Evolutionary conservation across 2,329 filamentous ascomycete genomes (phyloP), one percentile per base, ranked within the genome.

Genomic region (Daldinia sp.): DNA sequence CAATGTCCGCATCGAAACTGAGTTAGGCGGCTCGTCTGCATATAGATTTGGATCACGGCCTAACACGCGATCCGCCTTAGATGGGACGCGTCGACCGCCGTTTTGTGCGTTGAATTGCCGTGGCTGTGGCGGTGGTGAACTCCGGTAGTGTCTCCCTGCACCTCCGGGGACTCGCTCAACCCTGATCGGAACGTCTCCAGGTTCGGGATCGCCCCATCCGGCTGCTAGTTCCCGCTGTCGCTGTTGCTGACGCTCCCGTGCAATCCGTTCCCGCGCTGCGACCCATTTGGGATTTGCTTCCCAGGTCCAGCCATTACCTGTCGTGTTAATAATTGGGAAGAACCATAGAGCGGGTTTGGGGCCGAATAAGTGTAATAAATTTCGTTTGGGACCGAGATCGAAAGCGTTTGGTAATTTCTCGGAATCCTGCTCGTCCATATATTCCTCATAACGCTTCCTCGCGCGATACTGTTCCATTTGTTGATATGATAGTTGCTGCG

Each of bases 221-320:
- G 90, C 90, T 30, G 84, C 87, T 18, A 86, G 81, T 78, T 93
- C 91, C 62, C 90, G 83, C 67, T 85, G 83, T 55, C 86, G 84
- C 76, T 93, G 90, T 56, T 86, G 82, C 60, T 87, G 83, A 51
- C 89, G 82, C 67, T 90, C 88, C 9, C 76, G 73, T 4, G 82
- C 81, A n/a, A 94, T 84, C 20, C 83, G 83, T 5, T 93, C 90
- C 48, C 90, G 85, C 3, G 90, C 92, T 39, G 90, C 89, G 2
- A 92, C 70, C 92, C 96, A 99, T 72, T 88, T 89, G 0, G 88
- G 86, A 76, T 90, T 97, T 0, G 94, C 88, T 75, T 98, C 94
- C 96, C 96, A 99, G 50, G 85, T 86, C 95, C 95, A 99, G 23
- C 96, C 96, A 78, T 99, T 93, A 37, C 95, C 95, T 0, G 89